These are phyloP conservation scores for Endoconidiophora polonica DNA, from an alignment of 2,329 filamentous ascomycete species.

Conservation along the genomic window DNA sequence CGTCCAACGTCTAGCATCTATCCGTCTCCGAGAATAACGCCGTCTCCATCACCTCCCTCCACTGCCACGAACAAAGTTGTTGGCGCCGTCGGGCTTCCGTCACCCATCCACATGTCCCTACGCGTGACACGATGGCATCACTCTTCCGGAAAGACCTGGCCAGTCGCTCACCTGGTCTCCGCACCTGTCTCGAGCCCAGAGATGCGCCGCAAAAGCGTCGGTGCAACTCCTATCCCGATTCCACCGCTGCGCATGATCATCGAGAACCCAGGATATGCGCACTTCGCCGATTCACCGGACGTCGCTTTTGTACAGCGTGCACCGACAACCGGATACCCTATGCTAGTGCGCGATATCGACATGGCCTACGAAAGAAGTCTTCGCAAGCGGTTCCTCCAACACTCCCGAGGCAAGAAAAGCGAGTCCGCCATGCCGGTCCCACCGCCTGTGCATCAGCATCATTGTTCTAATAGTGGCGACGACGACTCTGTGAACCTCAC, in stretches of 20 bases:
- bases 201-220: slow-evolving; percentile 6
- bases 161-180: slow-evolving; percentile 7
- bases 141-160: slow-evolving; percentile 5
- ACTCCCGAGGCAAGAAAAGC: slow-evolving; percentile 11
- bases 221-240: background rate
- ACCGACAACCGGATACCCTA: background rate
- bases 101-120: slow-evolving; percentile 6
- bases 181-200: slow-evolving; percentile 4
- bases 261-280: slow-evolving; percentile 10
- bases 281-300: slow-evolving; percentile 12
- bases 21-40: background rate
- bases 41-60: slow-evolving; percentile 3
- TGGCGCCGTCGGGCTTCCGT: slow-evolving; percentile 5
- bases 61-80: slow-evolving; percentile 2
- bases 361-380: slow-evolving; percentile 38
- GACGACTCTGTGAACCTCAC: slow-evolving; percentile 13
- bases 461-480: slow-evolving; percentile 1
- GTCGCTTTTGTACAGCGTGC: slow-evolving; percentile 11
- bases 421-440: background rate
- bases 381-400: slow-evolving; percentile 8
- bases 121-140: slow-evolving; percentile 10
- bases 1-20: background rate
- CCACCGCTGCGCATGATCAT: slow-evolving; percentile 10
- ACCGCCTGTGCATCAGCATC: background rate
- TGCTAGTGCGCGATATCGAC: slow-evolving; percentile 34